Percentiles rank a stretch among this genome's conserved stretches.
These are phyloP conservation scores for Taphrina pruni DNA, from an alignment of 1,139 yeast species.

Conservation along the genomic window DNA sequence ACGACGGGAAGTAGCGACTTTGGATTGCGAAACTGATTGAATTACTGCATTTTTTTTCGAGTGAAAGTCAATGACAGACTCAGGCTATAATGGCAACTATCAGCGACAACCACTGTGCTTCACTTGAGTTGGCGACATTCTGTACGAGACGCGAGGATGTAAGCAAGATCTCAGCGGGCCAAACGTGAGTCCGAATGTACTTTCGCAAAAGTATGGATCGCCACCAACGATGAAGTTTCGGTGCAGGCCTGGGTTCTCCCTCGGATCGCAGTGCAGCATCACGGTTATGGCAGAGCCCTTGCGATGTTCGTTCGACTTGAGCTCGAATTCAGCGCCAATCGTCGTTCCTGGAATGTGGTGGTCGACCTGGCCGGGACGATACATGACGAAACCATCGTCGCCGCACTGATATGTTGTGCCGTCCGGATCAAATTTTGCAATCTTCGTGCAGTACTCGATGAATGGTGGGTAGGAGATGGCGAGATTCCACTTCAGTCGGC, in stretches of 20 bases:
- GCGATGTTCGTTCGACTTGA: background rate
- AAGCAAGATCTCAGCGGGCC: background rate
- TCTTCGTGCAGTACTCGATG: background rate
- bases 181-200: background rate
- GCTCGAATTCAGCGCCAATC: slow-evolving; percentile 1
- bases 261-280: slow-evolving; percentile 12
- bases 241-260: slow-evolving; percentile 5
- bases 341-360: slow-evolving; percentile 3
- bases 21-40: too few relatives aligned
- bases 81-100: background rate
- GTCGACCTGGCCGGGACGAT: background rate
- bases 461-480: background rate
- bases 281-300: background rate
- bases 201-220: slow-evolving; percentile 3
- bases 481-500: background rate
- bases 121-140: background rate
- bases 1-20: too few relatives aligned
- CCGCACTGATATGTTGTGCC: slow-evolving; percentile 10
- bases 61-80: background rate
- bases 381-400: slow-evolving; percentile 7
- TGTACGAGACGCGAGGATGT: slow-evolving; percentile 4
- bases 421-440: background rate
- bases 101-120: background rate
- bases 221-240: slow-evolving; percentile 3
- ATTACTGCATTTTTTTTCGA: too few relatives aligned